Percentiles rank a stretch among this genome's conserved stretches.
These are phyloP conservation scores for Curvularia hawaiiensis DNA, from an alignment of 2,329 filamentous ascomycete genomes.

Conservation along the genomic window DNA sequence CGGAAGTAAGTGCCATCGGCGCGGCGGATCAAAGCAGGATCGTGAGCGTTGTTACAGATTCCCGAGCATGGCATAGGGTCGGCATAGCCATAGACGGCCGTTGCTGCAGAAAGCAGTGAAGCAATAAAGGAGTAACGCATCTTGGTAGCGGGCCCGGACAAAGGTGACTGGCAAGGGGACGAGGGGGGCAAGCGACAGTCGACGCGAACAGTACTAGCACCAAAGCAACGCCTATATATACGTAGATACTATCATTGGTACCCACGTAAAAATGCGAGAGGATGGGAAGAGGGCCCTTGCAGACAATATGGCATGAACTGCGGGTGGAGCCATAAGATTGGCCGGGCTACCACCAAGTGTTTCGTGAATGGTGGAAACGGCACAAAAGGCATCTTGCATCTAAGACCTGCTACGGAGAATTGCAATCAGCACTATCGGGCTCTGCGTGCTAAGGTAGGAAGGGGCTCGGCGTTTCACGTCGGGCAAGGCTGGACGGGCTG, in stretches of 20 bases:
- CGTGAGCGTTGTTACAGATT: slow-evolving; percentile 53
- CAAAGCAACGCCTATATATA: not conserved
- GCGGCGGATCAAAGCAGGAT: slow-evolving; percentile 56
- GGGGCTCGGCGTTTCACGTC: slow-evolving; percentile 8
- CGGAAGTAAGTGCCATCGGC: slow-evolving; percentile 58
- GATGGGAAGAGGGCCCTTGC: not conserved
- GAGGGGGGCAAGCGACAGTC: not conserved
- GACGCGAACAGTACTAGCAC: not conserved
- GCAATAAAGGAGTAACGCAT: slow-evolving; percentile 29
- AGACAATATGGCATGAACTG: slow-evolving; percentile 1
- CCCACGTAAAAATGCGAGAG: not conserved
- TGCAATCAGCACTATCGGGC: not conserved
- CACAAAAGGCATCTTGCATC: not conserved
- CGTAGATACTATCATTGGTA: not conserved
- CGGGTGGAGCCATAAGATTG: slow-evolving; percentile 6
- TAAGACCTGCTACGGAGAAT: slow-evolving; percentile 13
- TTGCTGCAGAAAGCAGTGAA: slow-evolving; percentile 25
- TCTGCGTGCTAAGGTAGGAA: not conserved
- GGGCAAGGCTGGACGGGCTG: not conserved
- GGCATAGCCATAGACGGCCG: slow-evolving; percentile 43
- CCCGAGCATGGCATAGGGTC: slow-evolving; percentile 50
- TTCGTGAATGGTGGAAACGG: slow-evolving; percentile 13
- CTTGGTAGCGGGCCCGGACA: not conserved
- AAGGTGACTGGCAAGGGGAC: not conserved
- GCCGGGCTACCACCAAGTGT: not conserved